phyloP scores from a whole-genome alignment of 768 basidiomycete species.

The Cystofilobasidium capitatum region DNA sequence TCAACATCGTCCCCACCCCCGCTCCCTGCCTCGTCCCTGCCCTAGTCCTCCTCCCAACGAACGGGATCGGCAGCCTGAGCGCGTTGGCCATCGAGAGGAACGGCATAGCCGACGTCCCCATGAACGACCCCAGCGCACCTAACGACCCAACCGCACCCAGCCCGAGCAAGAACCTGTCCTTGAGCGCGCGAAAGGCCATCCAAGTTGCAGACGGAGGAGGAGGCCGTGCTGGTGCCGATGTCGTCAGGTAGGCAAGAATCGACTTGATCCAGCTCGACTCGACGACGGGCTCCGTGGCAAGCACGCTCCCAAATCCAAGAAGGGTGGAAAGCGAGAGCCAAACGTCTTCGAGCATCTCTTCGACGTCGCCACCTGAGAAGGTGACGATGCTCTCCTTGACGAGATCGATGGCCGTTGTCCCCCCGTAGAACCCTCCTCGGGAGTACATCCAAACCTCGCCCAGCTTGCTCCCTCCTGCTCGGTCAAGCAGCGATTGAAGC shows the following conservation, averaged over 20 bases:
- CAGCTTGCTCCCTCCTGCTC: not conserved
- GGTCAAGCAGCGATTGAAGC: slow-evolving; percentile 1
- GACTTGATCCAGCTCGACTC: not conserved
- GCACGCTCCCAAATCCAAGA: not conserved
- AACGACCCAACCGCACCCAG: not conserved
- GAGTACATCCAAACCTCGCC: not conserved
- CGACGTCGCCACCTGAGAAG: not conserved
- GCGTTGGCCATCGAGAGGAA: slow-evolving; percentile 4
- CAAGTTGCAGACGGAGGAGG: not conserved
- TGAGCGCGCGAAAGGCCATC: not conserved
- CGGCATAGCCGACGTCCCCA: not conserved
- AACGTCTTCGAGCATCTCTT: not conserved
- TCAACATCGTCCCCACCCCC: not conserved
- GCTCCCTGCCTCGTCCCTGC: not conserved
- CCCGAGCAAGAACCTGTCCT: not conserved
- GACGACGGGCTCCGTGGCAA: not conserved
- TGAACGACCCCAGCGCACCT: not conserved
- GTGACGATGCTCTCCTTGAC: not conserved
- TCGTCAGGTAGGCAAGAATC: not conserved
- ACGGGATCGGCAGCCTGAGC: not conserved
- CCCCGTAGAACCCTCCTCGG: slow-evolving; percentile 46
- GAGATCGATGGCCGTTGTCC: not conserved
- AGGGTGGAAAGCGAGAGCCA: not conserved
- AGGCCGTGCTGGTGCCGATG: not conserved
- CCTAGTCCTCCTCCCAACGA: not conserved